Conservation (phyloP, 2,329 filamentous ascomycete genomes). For the Fusarium tupiense region DNA sequence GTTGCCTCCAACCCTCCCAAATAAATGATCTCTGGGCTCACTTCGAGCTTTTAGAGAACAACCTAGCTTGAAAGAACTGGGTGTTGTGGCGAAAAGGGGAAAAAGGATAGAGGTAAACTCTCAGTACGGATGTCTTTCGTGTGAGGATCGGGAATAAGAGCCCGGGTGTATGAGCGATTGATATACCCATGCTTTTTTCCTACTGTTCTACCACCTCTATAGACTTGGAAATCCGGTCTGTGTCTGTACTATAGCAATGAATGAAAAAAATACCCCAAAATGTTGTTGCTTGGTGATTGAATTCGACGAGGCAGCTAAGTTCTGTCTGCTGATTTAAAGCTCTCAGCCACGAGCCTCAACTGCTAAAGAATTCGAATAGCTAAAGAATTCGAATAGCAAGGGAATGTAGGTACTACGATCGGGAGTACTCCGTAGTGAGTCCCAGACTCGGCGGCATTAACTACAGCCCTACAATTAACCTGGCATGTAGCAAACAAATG, state of each 20-base stretch:
- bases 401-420: background rate
- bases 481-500: too few relatives aligned
- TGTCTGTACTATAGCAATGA: constrained; percentile 50
- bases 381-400: background rate
- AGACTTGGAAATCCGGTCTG: constrained; percentile 47
- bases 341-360: too few relatives aligned
- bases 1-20: constrained; percentile 68
- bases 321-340: too few relatives aligned
- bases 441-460: too few relatives aligned
- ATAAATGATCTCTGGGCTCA: constrained; percentile 51
- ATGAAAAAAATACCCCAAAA: constrained; percentile 38
- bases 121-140: constrained; percentile 26
- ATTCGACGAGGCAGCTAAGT: background rate
- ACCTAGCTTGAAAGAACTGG: background rate
- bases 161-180: constrained; percentile 36
- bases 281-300: background rate
- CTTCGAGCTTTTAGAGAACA: constrained; percentile 1
- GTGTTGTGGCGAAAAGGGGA: constrained; percentile 27
- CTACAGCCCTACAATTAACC: background rate
- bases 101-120: constrained; percentile 20
- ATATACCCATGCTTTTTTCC: constrained; percentile 38
- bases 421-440: background rate
- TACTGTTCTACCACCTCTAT: constrained; percentile 46
- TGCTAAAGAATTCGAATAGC: background rate
- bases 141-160: constrained; percentile 24